phyloP scores from a whole-genome alignment of 2,329 filamentous ascomycete genomes.

The Moelleriella libera region DNA sequence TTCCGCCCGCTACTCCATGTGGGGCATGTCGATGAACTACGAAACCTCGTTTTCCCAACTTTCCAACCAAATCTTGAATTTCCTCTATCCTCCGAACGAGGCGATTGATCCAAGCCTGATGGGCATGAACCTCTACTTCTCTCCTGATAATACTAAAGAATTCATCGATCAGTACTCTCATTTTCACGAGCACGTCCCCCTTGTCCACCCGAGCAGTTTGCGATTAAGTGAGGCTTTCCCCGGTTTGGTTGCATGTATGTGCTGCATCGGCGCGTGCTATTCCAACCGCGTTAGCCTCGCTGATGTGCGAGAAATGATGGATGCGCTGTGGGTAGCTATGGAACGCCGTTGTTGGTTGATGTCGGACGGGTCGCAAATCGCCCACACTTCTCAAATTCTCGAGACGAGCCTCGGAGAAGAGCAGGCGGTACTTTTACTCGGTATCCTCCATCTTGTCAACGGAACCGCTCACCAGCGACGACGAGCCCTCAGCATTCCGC shows the following conservation, averaged over 20 bases:
- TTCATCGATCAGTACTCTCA: constrained; percentile 59
- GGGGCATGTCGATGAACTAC: constrained; percentile 30
- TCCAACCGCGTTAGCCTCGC: constrained; percentile 45
- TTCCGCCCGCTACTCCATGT: constrained; percentile 34
- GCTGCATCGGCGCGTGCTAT: constrained; percentile 63
- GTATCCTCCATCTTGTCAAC: constrained; percentile 49
- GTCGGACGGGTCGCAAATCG: constrained; percentile 11
- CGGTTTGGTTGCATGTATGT: constrained; percentile 54
- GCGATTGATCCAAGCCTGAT: constrained; percentile 37
- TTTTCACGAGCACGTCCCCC: constrained; percentile 60
- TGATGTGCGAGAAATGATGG: constrained; percentile 55
- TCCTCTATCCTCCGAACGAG: constrained; percentile 35
- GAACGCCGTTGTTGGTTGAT: constrained; percentile 39
- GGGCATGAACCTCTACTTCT: constrained; percentile 47
- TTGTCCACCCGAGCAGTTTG: constrained; percentile 60
- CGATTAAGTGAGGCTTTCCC: constrained; percentile 51
- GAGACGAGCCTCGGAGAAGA: constrained; percentile 46
- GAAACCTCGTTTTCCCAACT: constrained; percentile 38
- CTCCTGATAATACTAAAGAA: constrained; percentile 53
- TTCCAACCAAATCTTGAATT: constrained; percentile 40
- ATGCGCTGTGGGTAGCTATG: constrained; percentile 44
- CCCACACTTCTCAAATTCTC: constrained; percentile 12
- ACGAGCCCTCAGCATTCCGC: constrained; percentile 44
- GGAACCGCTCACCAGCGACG: constrained; percentile 52
- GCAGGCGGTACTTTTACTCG: constrained; percentile 49